Conservation (phyloP, 371 early-diverging fungal genomes). For the Rhizopus sp. region DNA sequence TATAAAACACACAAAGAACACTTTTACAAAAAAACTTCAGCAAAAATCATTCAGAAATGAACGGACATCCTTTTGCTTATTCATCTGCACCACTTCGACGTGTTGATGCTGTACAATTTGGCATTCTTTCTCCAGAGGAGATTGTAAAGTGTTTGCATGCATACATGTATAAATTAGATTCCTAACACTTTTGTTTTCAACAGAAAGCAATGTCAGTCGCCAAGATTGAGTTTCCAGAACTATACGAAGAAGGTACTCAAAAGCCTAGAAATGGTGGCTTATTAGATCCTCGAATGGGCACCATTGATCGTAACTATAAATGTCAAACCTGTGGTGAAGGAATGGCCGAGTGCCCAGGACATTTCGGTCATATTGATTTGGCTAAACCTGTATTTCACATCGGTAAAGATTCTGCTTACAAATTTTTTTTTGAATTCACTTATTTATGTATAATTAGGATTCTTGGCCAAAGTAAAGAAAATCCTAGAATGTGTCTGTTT, state of each 20-base stretch:
- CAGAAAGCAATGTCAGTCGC: slow-evolving; percentile 97
- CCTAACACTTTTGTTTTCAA: slow-evolving; percentile 15
- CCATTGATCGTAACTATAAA: slow-evolving; percentile 97
- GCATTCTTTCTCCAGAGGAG: slow-evolving; percentile 94
- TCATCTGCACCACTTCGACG: slow-evolving; percentile 92
- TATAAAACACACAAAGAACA: slow-evolving; percentile 4
- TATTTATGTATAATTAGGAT: slow-evolving; percentile 47
- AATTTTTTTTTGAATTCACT: slow-evolving; percentile 7
- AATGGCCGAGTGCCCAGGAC: slow-evolving; percentile 98
- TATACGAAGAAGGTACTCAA: slow-evolving; percentile 91
- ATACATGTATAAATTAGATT: slow-evolving; percentile 4
- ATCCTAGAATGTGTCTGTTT: slow-evolving; percentile 99
- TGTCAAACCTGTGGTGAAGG: slow-evolving; percentile 98
- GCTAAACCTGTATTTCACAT: slow-evolving; percentile 98
- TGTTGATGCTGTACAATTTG: slow-evolving; percentile 94
- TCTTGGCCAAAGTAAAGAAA: slow-evolving; percentile 93
- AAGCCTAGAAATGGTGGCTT: slow-evolving; percentile 87
- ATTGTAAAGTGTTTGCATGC: slow-evolving; percentile 67
- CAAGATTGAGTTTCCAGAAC: slow-evolving; percentile 95
- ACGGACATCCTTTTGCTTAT: slow-evolving; percentile 66
- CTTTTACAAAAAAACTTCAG: not conserved
- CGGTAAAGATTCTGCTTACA: slow-evolving; percentile 45
- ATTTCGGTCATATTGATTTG: slow-evolving; percentile 99
- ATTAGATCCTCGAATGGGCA: slow-evolving; percentile 98
- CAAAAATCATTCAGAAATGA: slow-evolving; percentile 36